phyloP scores from a whole-genome alignment of 192 early-diverging fungal species.

The Thamnidium elegans region DNA sequence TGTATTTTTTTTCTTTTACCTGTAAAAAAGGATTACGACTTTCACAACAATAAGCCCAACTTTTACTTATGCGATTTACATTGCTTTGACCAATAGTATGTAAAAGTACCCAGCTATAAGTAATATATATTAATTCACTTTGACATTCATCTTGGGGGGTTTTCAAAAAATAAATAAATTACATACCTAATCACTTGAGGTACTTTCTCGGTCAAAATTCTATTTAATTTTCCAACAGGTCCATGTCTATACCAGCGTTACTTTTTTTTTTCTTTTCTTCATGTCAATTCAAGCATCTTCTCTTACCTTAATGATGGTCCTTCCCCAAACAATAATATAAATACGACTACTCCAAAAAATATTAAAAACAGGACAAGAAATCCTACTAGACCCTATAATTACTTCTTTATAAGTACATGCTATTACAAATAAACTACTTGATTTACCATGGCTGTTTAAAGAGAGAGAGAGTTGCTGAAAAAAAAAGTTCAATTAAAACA shows the following conservation, averaged over 20 bases:
- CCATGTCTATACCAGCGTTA: slow-evolving; percentile 17
- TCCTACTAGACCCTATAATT: slow-evolving; percentile 1
- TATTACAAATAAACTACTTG: too few species aligned
- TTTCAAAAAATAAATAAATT: not conserved
- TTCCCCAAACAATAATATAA: slow-evolving; percentile 33
- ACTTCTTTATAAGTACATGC: not conserved
- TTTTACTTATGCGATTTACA: not conserved
- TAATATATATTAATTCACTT: not conserved
- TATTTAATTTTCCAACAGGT: slow-evolving; percentile 19
- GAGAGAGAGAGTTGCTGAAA: too few species aligned
- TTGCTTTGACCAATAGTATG: slow-evolving; percentile 15
- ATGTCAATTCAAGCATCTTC: not conserved
- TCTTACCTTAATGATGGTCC: slow-evolving; percentile 27
- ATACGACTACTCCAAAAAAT: slow-evolving; percentile 19
- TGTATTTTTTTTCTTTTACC: slow-evolving; percentile 6
- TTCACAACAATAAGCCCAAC: slow-evolving; percentile 28
- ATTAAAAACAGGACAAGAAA: slow-evolving; percentile 16
- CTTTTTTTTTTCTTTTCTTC: not conserved
- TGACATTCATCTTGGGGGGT: not conserved
- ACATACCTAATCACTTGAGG: slow-evolving; percentile 20
- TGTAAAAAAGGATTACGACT: slow-evolving; percentile 40
- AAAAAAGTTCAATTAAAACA: too few species aligned
- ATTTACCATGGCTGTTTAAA: too few species aligned
- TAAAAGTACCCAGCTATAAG: slow-evolving; percentile 1
- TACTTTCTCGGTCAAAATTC: slow-evolving; percentile 16